A percentile compares a stretch with the other conserved stretches of the same genome.
Conservation (phyloP, 2,329 filamentous ascomycete genomes). For the Simplicillium aogashimaense region DNA sequence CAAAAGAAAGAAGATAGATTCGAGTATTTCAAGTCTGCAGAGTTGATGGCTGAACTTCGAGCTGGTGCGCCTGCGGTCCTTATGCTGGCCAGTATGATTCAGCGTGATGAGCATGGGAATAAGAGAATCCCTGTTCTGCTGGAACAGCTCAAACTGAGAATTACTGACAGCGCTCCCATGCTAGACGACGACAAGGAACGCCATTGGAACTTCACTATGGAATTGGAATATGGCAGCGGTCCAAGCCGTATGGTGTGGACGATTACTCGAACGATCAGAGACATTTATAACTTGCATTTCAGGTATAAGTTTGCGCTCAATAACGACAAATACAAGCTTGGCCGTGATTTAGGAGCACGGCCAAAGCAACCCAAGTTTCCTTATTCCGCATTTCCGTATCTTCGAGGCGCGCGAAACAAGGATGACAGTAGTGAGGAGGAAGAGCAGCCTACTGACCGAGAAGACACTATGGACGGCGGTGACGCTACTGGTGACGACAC, state of each 20-base stretch:
- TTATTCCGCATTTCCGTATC: slow-evolving; percentile 78
- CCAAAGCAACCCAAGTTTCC: slow-evolving; percentile 87
- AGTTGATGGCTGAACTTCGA: slow-evolving; percentile 88
- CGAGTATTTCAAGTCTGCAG: slow-evolving; percentile 90
- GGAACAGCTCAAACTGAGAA: slow-evolving; percentile 83
- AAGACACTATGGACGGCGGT: slow-evolving; percentile 34
- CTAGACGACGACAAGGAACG: slow-evolving; percentile 54
- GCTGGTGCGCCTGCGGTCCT: slow-evolving; percentile 88
- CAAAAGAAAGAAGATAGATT: slow-evolving; percentile 80
- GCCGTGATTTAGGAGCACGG: slow-evolving; percentile 54
- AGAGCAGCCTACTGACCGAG: slow-evolving; percentile 28
- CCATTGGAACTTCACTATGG: slow-evolving; percentile 82
- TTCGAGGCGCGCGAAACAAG: slow-evolving; percentile 69
- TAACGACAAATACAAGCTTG: slow-evolving; percentile 72
- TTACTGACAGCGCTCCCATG: slow-evolving; percentile 67
- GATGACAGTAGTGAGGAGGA: slow-evolving; percentile 78
- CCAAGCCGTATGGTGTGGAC: slow-evolving; percentile 96
- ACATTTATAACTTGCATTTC: slow-evolving; percentile 86
- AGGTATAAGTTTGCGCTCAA: slow-evolving; percentile 85
- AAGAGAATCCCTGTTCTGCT: slow-evolving; percentile 89
- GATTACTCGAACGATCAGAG: slow-evolving; percentile 74
- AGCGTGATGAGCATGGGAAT: slow-evolving; percentile 91
- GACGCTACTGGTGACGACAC: slow-evolving; percentile 54
- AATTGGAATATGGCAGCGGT: slow-evolving; percentile 92
- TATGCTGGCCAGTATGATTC: slow-evolving; percentile 95